Evolutionary conservation across 208 protist species (phyloP).

Genomic region (Wallacemonas sp.): DNA sequence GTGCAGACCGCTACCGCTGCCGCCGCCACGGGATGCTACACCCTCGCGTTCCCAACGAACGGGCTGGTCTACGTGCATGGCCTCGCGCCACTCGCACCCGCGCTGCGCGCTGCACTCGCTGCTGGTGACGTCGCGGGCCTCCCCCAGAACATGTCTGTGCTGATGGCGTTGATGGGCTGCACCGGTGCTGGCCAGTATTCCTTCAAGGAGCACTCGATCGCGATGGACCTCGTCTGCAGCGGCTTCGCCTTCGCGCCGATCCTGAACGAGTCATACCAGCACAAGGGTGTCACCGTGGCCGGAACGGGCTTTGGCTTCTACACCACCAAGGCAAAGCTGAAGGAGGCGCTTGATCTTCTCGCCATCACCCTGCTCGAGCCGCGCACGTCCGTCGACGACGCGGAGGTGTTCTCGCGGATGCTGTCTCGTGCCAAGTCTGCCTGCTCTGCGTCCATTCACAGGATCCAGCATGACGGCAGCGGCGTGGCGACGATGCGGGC

Average conservation of each 20-base stretch:
- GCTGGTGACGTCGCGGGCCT: conserved; percentile 28
- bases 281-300: conserved; percentile 50
- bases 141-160: conserved; percentile 44
- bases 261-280: conserved; percentile 74
- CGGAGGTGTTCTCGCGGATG: conserved; percentile 68
- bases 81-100: conserved; percentile 61
- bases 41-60: conserved; percentile 79
- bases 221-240: conserved; percentile 78
- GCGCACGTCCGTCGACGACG: conserved; percentile 49
- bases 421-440: conserved; percentile 72
- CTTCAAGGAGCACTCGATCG: conserved; percentile 83
- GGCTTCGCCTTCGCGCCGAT: conserved; percentile 76
- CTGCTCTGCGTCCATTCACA: conserved; percentile 68
- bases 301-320: conserved; percentile 84
- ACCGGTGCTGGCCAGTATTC: conserved; percentile 67
- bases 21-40: conserved; percentile 32
- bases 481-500: conserved; percentile 70
- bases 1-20: conserved; percentile 23
- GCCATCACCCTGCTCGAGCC: conserved; percentile 67
- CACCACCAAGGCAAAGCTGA: conserved; percentile 82
- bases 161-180: conserved; percentile 53
- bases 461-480: conserved; percentile 70
- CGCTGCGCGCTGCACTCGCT: conserved; percentile 32
- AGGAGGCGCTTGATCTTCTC: conserved; percentile 76
- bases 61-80: conserved; percentile 91